A percentile compares a stretch with the other conserved stretches of the same genome.
Conservation (phyloP, 2,329 filamentous ascomycete species). For the Scorias spongiosa region DNA sequence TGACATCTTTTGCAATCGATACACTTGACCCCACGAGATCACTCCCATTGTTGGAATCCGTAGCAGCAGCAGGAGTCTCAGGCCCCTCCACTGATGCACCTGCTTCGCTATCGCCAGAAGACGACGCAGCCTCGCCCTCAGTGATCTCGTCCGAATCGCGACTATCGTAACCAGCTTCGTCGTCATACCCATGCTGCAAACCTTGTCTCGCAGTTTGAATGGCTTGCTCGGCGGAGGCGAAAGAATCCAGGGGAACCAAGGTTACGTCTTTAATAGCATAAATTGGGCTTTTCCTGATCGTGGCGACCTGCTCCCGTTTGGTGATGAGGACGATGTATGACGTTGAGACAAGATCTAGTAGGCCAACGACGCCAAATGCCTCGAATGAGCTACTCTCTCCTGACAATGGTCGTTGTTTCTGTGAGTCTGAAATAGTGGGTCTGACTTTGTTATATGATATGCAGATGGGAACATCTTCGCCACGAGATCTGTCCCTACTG, state of each 20-base stretch:
- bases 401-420: conserved; percentile 22
- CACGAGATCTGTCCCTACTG: conserved; percentile 23
- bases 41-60: not conserved
- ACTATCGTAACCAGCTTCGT: conserved; percentile 17
- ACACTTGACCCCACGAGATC: not conserved
- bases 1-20: conserved; percentile 72
- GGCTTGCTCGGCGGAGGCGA: conserved; percentile 55
- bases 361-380: conserved; percentile 42
- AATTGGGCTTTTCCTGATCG: conserved; percentile 65
- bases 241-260: conserved; percentile 72
- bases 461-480: conserved; percentile 27
- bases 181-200: conserved; percentile 21
- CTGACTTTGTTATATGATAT: conserved; percentile 52
- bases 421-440: conserved; percentile 28
- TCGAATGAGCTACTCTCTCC: conserved; percentile 28
- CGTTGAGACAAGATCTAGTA: conserved; percentile 66
- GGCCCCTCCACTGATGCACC: conserved; percentile 11
- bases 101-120: conserved; percentile 7
- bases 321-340: conserved; percentile 81
- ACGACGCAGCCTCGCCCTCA: conserved; percentile 8
- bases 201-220: conserved; percentile 46
- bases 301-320: conserved; percentile 72
- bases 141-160: conserved; percentile 15
- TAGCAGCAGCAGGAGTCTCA: conserved; percentile 12
- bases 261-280: conserved; percentile 83